Conservation (phyloP, 495 filamentous ascomycete genomes). For the Sporormia fimetaria region DNA sequence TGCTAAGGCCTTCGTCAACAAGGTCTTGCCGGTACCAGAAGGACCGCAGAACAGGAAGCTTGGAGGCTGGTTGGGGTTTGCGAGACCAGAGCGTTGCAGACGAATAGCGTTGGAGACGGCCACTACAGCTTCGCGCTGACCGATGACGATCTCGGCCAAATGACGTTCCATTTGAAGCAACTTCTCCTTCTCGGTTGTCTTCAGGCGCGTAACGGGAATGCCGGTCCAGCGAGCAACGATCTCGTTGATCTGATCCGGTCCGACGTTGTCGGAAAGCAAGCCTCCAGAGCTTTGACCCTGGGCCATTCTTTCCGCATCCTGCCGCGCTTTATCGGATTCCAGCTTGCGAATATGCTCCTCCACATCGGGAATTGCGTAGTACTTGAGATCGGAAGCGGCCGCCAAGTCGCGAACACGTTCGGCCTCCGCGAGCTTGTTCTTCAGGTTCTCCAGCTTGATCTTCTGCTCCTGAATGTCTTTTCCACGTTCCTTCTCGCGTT, state of each 20-base stretch:
- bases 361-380: slow-evolving; percentile 93
- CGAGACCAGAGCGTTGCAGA: slow-evolving; percentile 82
- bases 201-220: slow-evolving; percentile 86
- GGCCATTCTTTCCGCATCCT: slow-evolving; percentile 58
- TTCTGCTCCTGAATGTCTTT: slow-evolving; percentile 92
- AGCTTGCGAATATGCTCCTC: slow-evolving; percentile 65
- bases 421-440: slow-evolving; percentile 84
- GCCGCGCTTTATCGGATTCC: slow-evolving; percentile 64
- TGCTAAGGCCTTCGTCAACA: slow-evolving; percentile 90
- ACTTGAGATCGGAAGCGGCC: slow-evolving; percentile 82
- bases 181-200: slow-evolving; percentile 95
- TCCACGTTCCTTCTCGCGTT: slow-evolving; percentile 76
- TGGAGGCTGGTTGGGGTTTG: slow-evolving; percentile 89
- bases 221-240: slow-evolving; percentile 94
- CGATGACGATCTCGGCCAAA: slow-evolving; percentile 72
- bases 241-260: slow-evolving; percentile 97
- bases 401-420: slow-evolving; percentile 70
- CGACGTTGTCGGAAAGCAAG: slow-evolving; percentile 82
- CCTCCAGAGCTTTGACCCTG: slow-evolving; percentile 45
- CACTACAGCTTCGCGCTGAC: slow-evolving; percentile 87
- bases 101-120: slow-evolving; percentile 93
- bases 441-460: slow-evolving; percentile 78
- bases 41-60: slow-evolving; percentile 98
- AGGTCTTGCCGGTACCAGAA: slow-evolving; percentile 93
- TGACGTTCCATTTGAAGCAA: slow-evolving; percentile 85